These are phyloP conservation scores for Penicillium psychrofluorescens DNA, from an alignment of 495 filamentous ascomycete genomes.

Conservation along the genomic window DNA sequence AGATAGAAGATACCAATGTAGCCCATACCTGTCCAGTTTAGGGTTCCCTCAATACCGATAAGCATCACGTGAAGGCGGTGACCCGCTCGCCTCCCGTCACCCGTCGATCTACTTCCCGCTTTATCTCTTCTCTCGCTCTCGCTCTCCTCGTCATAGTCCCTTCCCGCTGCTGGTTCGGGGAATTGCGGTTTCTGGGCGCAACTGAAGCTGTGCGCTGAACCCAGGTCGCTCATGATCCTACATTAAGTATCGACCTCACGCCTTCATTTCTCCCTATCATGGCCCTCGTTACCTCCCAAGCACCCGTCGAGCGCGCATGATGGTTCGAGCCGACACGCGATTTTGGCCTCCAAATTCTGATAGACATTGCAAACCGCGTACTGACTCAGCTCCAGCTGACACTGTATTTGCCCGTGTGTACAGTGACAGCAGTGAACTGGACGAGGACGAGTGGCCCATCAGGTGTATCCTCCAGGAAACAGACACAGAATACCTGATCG, in stretches of 20 bases:
- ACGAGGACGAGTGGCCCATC: conserved; percentile 25
- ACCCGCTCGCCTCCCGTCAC: too few species aligned
- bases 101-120: not conserved
- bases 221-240: not conserved
- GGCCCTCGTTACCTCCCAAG: not conserved
- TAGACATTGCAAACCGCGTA: not conserved
- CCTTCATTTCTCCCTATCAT: conserved; percentile 1
- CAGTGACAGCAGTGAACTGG: conserved; percentile 5
- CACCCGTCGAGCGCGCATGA: conserved; percentile 2
- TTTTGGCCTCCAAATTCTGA: not conserved
- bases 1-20: not conserved
- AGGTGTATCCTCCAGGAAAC: conserved; percentile 35
- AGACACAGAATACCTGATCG: conserved; percentile 31
- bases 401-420: not conserved
- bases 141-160: conserved; percentile 8
- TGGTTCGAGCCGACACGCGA: not conserved
- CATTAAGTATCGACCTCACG: not conserved
- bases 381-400: conserved; percentile 3
- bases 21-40: too few species aligned
- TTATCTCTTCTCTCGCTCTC: conserved; percentile 8
- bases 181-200: not conserved
- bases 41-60: conserved; percentile 1
- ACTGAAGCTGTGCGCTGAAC: not conserved
- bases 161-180: not conserved
- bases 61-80: conserved; percentile 12